Percentiles rank a stretch among this genome's conserved stretches.
Evolutionary conservation across 768 basidiomycete species (phyloP).

Genomic region (Mycena vulgaris): DNA sequence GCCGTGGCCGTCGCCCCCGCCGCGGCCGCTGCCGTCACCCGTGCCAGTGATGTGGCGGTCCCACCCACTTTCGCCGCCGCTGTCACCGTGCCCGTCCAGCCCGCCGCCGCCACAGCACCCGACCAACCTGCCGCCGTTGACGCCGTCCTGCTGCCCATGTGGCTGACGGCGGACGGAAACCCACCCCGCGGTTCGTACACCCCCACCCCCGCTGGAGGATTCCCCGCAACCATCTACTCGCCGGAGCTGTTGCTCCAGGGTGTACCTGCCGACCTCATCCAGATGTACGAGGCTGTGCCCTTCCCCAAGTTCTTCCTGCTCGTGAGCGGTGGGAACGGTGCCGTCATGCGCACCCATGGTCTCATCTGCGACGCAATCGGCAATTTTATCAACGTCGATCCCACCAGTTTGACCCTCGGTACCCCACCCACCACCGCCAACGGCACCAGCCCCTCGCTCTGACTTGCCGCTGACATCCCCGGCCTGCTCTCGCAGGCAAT

Average conservation of each 20-base stretch:
- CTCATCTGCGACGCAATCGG: neutral
- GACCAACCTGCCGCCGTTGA: neutral
- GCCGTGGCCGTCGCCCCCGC: neutral
- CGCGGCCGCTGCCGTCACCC: neutral
- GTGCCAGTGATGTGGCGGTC: too few relatives aligned
- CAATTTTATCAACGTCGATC: neutral
- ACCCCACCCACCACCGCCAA: neutral
- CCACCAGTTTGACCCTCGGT: neutral
- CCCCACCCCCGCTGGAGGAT: neutral
- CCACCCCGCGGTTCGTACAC: neutral
- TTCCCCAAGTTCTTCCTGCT: neutral
- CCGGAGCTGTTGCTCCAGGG: neutral
- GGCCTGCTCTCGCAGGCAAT: neutral
- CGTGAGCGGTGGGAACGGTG: neutral
- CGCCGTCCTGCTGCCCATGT: neutral
- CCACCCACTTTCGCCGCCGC: too few relatives aligned
- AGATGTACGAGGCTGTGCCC: neutral
- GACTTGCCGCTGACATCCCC: neutral
- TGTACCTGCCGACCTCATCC: neutral
- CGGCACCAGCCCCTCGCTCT: slow-evolving; percentile 1
- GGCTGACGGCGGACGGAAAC: neutral
- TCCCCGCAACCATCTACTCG: neutral
- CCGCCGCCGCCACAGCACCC: neutral
- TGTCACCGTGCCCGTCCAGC: too few relatives aligned
- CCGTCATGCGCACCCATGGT: neutral